Conservation (phyloP, 139 green algal genomes). For the Astrephomene gubernaculifera region DNA sequence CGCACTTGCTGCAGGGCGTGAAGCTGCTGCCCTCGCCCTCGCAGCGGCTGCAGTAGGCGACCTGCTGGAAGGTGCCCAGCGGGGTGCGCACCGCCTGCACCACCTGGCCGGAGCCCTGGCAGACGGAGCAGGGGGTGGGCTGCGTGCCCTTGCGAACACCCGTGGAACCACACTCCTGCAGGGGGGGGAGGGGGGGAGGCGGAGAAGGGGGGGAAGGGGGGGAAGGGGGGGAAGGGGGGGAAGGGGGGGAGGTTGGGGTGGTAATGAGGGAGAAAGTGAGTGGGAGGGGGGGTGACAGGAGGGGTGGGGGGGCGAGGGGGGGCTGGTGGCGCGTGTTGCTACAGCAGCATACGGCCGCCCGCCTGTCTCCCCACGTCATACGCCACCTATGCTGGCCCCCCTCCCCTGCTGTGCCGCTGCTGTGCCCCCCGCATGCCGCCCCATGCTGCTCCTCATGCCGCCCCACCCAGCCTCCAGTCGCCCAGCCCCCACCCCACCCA, state of each 20-base stretch:
- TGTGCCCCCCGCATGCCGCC: no score
- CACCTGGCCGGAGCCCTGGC: slow-evolving; percentile 92
- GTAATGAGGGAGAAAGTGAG: neutral
- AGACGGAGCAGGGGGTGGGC: slow-evolving; percentile 86
- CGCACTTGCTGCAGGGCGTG: slow-evolving; percentile 89
- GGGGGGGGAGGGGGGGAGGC: neutral
- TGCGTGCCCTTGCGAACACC: slow-evolving; percentile 92
- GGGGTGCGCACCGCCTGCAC: slow-evolving; percentile 91
- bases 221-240: neutral
- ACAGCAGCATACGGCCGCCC: no score
- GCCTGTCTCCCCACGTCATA: no score
- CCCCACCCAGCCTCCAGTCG: no score
- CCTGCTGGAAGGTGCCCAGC: slow-evolving; percentile 80
- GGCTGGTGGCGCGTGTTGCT: no score
- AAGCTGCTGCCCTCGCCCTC: slow-evolving; percentile 80
- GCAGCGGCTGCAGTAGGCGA: slow-evolving; percentile 84
- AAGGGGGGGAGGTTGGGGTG: neutral
- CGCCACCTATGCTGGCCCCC: no score
- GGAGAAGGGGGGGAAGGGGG: neutral
- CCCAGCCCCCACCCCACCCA: no score
- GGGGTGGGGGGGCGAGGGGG: neutral
- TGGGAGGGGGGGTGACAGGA: neutral
- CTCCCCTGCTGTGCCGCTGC: no score
- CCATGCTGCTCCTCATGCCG: no score
- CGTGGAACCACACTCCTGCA: slow-evolving; percentile 74